Conservation (phyloP, 2,329 filamentous ascomycete species). For the Coleophoma crateriformis region DNA sequence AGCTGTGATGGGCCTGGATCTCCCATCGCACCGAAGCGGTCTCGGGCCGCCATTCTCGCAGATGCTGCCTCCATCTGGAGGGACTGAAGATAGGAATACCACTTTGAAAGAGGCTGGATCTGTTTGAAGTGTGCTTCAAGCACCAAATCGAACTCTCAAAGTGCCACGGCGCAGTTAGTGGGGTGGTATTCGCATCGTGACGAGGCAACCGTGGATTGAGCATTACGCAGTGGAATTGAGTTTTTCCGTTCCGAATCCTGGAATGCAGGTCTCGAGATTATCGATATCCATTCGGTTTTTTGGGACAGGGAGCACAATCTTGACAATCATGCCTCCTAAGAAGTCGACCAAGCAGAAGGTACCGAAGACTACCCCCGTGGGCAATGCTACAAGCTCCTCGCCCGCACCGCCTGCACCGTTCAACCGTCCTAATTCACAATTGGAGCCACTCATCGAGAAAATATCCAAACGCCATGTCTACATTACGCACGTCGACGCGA, state of each 20-base stretch:
- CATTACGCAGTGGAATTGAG: not conserved
- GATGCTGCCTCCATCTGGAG: constrained; percentile 83
- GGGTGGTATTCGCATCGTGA: not conserved
- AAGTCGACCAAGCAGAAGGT: constrained; percentile 20
- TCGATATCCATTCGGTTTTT: not conserved
- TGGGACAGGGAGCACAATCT: not conserved
- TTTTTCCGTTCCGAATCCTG: not conserved
- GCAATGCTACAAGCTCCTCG: constrained; percentile 2
- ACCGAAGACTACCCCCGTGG: constrained; percentile 4
- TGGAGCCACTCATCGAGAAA: constrained; percentile 60
- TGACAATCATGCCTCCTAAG: constrained; percentile 24
- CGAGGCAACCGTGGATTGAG: not conserved
- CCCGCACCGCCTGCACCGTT: constrained; percentile 57
- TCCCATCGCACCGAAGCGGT: constrained; percentile 82
- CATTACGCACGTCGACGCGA: constrained; percentile 75
- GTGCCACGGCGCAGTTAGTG: not conserved
- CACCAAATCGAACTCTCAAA: not conserved
- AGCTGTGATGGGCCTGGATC: constrained; percentile 78
- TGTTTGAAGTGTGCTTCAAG: not conserved
- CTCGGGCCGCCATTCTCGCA: constrained; percentile 88
- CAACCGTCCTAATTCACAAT: constrained; percentile 53
- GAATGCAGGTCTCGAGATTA: not conserved
- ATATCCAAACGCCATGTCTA: constrained; percentile 71
- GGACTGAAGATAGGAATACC: not conserved
- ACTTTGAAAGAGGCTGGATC: not conserved